Evolutionary conservation across 164 flowering plant genomes (phyloP), one percentile per base, ranked within the genome.

Genomic region (Stephania japonica): DNA sequence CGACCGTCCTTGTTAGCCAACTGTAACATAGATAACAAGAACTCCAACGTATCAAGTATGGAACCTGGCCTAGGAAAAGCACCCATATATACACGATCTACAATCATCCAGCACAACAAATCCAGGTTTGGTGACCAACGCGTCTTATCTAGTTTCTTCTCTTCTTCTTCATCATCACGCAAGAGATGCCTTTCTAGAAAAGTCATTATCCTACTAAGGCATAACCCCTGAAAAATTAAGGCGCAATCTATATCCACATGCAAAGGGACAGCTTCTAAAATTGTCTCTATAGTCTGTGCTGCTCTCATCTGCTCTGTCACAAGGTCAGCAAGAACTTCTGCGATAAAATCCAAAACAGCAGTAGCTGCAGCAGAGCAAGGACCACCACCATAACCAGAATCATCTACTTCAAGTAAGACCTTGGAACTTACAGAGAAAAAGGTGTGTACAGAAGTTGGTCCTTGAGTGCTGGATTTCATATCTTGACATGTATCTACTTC

Each of bases 101-200:
- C 99, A 75, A 93, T 89, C 89, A 93, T 86, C 91, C 93, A 86
- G 76, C 98, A 93, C 25, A 96, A 78, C 49, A 92, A 81, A 79
- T 96, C 99, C 70, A 96, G 82, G 78, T 96, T 96, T 65, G 79
- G 71, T 67, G 98, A 89, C 99, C 99, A 96, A 23, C 97, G 87
- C 78, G 72, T 85, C 80, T 93, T 93, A 78, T 96, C 99, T 42
- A 96, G 84, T 82, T 91, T 93, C 80, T 93, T 93, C 72, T 85
- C 89, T 75, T 88, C 82, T 85, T 92, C 98, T 81, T 96, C 99
- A 75, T 96, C 99, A 85, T 96, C 99, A 77, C 97, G 96, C 83
- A 90, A 69, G 61, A 96, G 94, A 63, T 97, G 95, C 76, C 99
- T 89, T 80, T 96, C 99, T 67, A 96, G 86, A 70, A 89, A 93